These are phyloP conservation scores for Colletotrichum musae DNA, from an alignment of 2,329 filamentous ascomycete genomes.

Conservation along the genomic window DNA sequence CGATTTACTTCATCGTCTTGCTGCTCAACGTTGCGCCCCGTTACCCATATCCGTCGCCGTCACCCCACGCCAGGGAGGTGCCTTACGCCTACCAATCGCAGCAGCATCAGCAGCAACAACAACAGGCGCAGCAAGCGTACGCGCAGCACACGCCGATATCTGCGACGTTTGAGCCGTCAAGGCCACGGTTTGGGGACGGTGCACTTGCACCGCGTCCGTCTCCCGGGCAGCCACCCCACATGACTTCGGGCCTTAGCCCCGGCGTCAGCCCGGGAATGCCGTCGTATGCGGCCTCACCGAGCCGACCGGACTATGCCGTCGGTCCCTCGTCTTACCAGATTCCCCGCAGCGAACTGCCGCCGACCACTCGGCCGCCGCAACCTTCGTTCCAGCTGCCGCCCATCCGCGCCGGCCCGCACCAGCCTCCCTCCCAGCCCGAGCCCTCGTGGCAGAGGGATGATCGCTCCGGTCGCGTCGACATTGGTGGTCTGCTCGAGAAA, in stretches of 20 bases:
- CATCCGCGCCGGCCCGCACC: slow-evolving; percentile 58
- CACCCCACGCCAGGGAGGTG: slow-evolving; percentile 60
- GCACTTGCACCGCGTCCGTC: slow-evolving; percentile 49
- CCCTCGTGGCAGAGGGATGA: slow-evolving; percentile 62
- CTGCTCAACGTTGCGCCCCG: slow-evolving; percentile 56
- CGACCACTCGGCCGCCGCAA: slow-evolving; percentile 50
- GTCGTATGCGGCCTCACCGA: slow-evolving; percentile 62
- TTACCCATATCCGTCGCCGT: slow-evolving; percentile 60
- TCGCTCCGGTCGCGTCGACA: slow-evolving; percentile 69
- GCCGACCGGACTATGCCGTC: slow-evolving; percentile 59
- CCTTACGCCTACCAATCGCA: slow-evolving; percentile 59
- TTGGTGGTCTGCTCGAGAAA: slow-evolving; percentile 73
- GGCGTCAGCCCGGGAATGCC: slow-evolving; percentile 59
- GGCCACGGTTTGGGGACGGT: slow-evolving; percentile 57
- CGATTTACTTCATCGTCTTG: slow-evolving; percentile 74
- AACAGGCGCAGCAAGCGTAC: slow-evolving; percentile 48
- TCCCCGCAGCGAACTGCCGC: slow-evolving; percentile 65
- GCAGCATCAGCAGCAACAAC: slow-evolving; percentile 46
- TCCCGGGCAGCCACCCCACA: slow-evolving; percentile 49
- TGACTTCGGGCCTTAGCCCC: slow-evolving; percentile 57
- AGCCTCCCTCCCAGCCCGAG: slow-evolving; percentile 41
- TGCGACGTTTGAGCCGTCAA: slow-evolving; percentile 62
- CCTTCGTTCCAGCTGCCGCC: slow-evolving; percentile 63
- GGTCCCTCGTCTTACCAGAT: slow-evolving; percentile 66
- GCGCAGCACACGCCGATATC: slow-evolving; percentile 62